Conservation (phyloP, 2,329 filamentous ascomycete species). For the Ophiosphaerella narmari region DNA sequence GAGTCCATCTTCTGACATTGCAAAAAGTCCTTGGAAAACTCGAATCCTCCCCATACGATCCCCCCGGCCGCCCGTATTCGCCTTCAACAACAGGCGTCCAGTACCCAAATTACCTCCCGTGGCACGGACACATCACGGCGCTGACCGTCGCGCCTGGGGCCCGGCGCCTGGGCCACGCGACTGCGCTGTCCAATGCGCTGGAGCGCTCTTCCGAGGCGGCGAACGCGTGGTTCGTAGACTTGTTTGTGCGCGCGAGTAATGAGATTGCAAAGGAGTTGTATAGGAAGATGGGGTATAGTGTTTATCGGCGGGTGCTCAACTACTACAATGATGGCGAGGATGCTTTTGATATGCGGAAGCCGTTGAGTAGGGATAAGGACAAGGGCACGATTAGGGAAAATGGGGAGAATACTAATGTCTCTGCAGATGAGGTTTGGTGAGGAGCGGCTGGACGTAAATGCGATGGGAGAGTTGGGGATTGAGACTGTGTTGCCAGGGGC, state of each 20-base stretch:
- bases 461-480: too few species aligned
- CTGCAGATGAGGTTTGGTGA: conserved; percentile 84
- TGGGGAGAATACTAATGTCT: conserved; percentile 77
- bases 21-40: conserved; percentile 94
- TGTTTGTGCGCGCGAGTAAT: conserved; percentile 92
- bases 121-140: conserved; percentile 97
- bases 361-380: conserved; percentile 78
- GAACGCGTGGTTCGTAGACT: conserved; percentile 90
- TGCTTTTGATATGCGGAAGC: conserved; percentile 96
- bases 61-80: conserved; percentile 73
- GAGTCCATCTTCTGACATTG: neutral
- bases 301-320: conserved; percentile 84
- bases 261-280: conserved; percentile 86
- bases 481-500: too few species aligned
- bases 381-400: conserved; percentile 77
- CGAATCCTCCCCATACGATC: conserved; percentile 76
- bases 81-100: conserved; percentile 51
- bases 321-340: conserved; percentile 97
- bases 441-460: neutral
- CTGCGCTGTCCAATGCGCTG: conserved; percentile 77
- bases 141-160: conserved; percentile 88
- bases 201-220: conserved; percentile 82
- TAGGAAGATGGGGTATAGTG: conserved; percentile 83
- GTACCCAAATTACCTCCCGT: conserved; percentile 81
- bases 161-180: conserved; percentile 84